Percentiles rank a stretch among this genome's conserved stretches.
phyloP scores from a whole-genome alignment of 768 basidiomycete species.

The Cyclocybe cylindracea region DNA sequence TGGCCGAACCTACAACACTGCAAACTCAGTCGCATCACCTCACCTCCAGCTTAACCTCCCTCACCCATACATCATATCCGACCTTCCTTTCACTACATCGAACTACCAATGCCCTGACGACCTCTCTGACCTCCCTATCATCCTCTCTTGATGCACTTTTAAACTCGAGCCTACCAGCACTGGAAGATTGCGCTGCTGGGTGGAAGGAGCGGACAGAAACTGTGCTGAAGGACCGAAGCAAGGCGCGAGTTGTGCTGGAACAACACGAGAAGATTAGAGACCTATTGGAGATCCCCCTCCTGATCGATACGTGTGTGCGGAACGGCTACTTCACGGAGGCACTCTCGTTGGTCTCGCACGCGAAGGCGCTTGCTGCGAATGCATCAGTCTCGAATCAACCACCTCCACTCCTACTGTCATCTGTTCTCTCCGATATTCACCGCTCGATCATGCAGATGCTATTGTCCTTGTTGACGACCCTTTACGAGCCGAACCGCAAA shows the following conservation, averaged over 20 bases:
- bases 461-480: constrained; percentile 70
- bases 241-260: constrained; percentile 85
- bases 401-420: constrained; percentile 52
- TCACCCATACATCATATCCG: constrained; percentile 89
- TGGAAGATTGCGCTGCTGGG: constrained; percentile 70
- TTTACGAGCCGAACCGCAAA: constrained; percentile 82
- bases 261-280: constrained; percentile 93
- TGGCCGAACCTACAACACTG: constrained; percentile 72
- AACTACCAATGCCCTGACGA: constrained; percentile 71
- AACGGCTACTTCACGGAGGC: constrained; percentile 94
- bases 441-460: constrained; percentile 74
- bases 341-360: constrained; percentile 79
- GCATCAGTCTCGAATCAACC: constrained; percentile 37
- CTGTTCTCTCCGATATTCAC: constrained; percentile 67
- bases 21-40: constrained; percentile 85
- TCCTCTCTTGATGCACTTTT: constrained; percentile 72
- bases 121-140: constrained; percentile 75
- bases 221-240: constrained; percentile 73
- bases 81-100: constrained; percentile 89
- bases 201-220: constrained; percentile 76
- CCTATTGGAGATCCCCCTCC: constrained; percentile 84
- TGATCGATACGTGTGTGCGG: constrained; percentile 92
- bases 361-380: constrained; percentile 47
- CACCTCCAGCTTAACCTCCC: constrained; percentile 84
- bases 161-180: constrained; percentile 64